A percentile compares a stretch with the other conserved stretches of the same genome.
These are phyloP conservation scores for Porosira glacialis DNA, from an alignment of 352 stramenopile species.

Conservation along the genomic window DNA sequence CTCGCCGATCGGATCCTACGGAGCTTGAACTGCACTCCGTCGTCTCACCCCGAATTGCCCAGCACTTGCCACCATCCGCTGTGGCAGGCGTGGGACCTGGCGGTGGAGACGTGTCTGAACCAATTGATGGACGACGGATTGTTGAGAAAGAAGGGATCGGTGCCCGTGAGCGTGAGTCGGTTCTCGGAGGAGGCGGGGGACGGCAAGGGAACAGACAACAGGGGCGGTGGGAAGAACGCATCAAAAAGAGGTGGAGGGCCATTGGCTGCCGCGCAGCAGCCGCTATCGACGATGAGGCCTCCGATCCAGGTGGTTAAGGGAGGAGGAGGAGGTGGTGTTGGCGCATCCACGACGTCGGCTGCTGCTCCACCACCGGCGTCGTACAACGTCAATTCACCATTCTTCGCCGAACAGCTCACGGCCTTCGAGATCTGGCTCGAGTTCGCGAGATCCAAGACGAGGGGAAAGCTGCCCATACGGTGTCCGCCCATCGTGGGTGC, in stretches of 20 bases:
- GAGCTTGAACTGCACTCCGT: slow-evolving; percentile 84
- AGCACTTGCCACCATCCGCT: slow-evolving; percentile 93
- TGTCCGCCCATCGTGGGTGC: slow-evolving; percentile 38
- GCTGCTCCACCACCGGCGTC: slow-evolving; percentile 65
- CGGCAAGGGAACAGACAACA: background rate
- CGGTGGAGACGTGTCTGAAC: slow-evolving; percentile 95
- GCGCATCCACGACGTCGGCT: no score
- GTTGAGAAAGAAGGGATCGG: slow-evolving; percentile 37
- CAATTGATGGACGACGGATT: slow-evolving; percentile 85
- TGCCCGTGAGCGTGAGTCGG: no score
- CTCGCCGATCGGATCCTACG: slow-evolving; percentile 94
- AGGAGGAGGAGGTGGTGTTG: no score
- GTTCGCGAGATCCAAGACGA: slow-evolving; percentile 82
- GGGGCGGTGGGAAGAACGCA: background rate
- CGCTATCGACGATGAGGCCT: no score
- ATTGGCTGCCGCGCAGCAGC: no score
- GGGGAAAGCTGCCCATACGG: slow-evolving; percentile 37
- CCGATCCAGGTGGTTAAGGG: no score
- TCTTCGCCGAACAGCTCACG: slow-evolving; percentile 98
- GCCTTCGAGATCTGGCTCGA: slow-evolving; percentile 99
- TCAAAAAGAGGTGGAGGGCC: background rate
- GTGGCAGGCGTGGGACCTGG: slow-evolving; percentile 98
- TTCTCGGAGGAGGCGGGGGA: background rate
- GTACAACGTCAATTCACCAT: slow-evolving; percentile 82
- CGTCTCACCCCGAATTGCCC: slow-evolving; percentile 90